Conservation (phyloP, 805 yeast species). For the Candida mattraensis region DNA sequence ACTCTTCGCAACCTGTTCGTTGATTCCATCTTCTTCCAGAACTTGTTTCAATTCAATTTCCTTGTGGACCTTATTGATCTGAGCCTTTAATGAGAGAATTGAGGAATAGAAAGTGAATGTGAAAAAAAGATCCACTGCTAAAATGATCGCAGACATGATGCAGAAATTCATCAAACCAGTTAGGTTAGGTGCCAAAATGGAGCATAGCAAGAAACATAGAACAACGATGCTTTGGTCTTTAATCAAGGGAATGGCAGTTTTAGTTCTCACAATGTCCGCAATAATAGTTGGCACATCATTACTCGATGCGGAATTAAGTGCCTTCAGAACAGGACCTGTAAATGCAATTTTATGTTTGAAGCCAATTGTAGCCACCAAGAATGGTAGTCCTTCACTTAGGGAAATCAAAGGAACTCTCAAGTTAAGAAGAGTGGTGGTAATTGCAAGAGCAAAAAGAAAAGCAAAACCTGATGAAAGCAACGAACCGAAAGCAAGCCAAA, state of each 20-base stretch:
- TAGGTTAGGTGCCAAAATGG: slow-evolving; percentile 63
- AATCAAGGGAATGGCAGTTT: slow-evolving; percentile 51
- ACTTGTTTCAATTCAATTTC: slow-evolving; percentile 75
- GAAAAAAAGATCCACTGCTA: slow-evolving; percentile 68
- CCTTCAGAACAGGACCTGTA: slow-evolving; percentile 56
- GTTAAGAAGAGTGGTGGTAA: slow-evolving; percentile 55
- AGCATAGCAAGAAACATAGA: slow-evolving; percentile 65
- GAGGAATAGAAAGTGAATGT: slow-evolving; percentile 83
- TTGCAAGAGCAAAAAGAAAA: slow-evolving; percentile 72
- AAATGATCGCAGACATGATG: slow-evolving; percentile 65
- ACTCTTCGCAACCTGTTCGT: slow-evolving; percentile 68
- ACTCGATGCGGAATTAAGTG: slow-evolving; percentile 31
- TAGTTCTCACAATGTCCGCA: slow-evolving; percentile 32
- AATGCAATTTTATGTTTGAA: slow-evolving; percentile 81
- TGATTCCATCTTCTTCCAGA: slow-evolving; percentile 90
- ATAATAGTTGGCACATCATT: slow-evolving; percentile 34
- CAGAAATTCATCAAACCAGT: slow-evolving; percentile 81
- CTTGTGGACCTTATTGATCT: slow-evolving; percentile 81
- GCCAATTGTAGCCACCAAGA: slow-evolving; percentile 88
- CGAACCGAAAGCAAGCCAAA: slow-evolving; percentile 84
- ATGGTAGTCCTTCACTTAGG: slow-evolving; percentile 89
- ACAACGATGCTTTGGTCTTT: slow-evolving; percentile 78
- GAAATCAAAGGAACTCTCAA: slow-evolving; percentile 68
- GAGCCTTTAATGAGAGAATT: slow-evolving; percentile 81
- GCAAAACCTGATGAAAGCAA: slow-evolving; percentile 79